Conservation (phyloP, 2,329 filamentous ascomycete species). For the Exophiala bonariae region DNA sequence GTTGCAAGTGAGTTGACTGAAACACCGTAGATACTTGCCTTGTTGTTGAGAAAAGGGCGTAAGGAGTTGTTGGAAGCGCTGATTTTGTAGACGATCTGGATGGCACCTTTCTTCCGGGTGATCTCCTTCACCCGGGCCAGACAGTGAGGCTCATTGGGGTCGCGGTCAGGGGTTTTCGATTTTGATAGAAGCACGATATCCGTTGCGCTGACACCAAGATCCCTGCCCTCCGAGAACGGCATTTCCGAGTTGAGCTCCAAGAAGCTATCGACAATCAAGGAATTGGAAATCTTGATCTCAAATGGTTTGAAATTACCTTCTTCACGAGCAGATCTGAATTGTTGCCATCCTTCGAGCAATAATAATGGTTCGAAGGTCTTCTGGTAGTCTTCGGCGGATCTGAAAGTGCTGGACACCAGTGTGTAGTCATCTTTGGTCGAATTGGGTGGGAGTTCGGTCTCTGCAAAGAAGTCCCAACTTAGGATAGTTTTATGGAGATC, state of each 20-base stretch:
- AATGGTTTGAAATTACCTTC: conserved; percentile 79
- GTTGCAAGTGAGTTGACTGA: conserved; percentile 93
- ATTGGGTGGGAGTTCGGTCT: conserved; percentile 79
- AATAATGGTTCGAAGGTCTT: conserved; percentile 87
- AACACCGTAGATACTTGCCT: conserved; percentile 68
- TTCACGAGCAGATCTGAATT: conserved; percentile 85
- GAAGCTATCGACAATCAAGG: conserved; percentile 88
- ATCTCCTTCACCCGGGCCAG: conserved; percentile 80
- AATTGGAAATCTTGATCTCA: conserved; percentile 82
- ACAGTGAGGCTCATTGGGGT: conserved; percentile 71
- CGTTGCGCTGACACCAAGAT: conserved; percentile 74
- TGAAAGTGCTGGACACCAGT: conserved; percentile 75
- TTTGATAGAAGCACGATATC: conserved; percentile 87
- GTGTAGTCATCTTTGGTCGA: conserved; percentile 69
- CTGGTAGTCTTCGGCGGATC: conserved; percentile 76
- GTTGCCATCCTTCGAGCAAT: conserved; percentile 92
- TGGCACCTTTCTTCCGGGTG: conserved; percentile 73
- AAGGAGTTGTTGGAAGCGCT: conserved; percentile 63
- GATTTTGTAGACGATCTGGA: conserved; percentile 85
- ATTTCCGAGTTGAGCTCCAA: conserved; percentile 87
- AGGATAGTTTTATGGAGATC: conserved; percentile 82
- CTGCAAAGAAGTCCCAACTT: conserved; percentile 92
- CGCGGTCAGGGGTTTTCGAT: conserved; percentile 66
- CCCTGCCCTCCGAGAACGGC: conserved; percentile 67
- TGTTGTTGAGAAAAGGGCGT: conserved; percentile 66